A percentile compares a stretch with the other conserved stretches of the same genome.
These are phyloP conservation scores for Globisporangium viniferum DNA, from an alignment of 352 stramenopile species.

Conservation along the genomic window DNA sequence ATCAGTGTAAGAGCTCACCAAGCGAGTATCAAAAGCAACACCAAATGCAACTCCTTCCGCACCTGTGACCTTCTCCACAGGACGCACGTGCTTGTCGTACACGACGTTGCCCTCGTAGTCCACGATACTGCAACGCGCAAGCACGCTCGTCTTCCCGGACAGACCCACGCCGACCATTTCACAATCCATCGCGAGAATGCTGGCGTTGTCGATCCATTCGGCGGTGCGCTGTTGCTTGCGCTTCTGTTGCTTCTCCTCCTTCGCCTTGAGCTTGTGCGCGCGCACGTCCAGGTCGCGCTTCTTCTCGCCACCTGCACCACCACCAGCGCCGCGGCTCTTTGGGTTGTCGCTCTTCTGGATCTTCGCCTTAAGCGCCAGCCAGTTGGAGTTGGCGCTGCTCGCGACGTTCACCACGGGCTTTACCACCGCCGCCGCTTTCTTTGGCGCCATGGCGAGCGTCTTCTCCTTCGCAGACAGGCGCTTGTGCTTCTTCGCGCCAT, in stretches of 20 bases:
- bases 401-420: slow-evolving; percentile 12
- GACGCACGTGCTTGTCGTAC: slow-evolving; percentile 82
- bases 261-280: slow-evolving; percentile 39
- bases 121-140: slow-evolving; percentile 87
- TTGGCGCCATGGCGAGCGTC: slow-evolving; percentile 33
- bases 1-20: neutral
- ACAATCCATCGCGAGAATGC: slow-evolving; percentile 86
- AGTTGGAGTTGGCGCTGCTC: slow-evolving; percentile 56
- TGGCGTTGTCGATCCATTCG: slow-evolving; percentile 76
- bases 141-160: slow-evolving; percentile 70
- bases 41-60: neutral
- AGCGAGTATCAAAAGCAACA: neutral
- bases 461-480: slow-evolving; percentile 18
- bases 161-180: slow-evolving; percentile 86
- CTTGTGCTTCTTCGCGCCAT: slow-evolving; percentile 25
- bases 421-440: slow-evolving; percentile 8
- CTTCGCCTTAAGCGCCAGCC: slow-evolving; percentile 70
- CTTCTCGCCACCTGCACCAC: slow-evolving; percentile 15
- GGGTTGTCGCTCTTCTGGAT: slow-evolving; percentile 43
- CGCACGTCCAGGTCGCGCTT: slow-evolving; percentile 38
- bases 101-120: slow-evolving; percentile 80
- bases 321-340: slow-evolving; percentile 1
- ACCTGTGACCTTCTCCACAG: slow-evolving; percentile 81
- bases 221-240: slow-evolving; percentile 48
- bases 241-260: slow-evolving; percentile 45